Percentiles rank a stretch among this genome's conserved stretches.
Conservation (phyloP, 2,329 filamentous ascomycete species). For the Aspergillus brunneoviolaceus region DNA sequence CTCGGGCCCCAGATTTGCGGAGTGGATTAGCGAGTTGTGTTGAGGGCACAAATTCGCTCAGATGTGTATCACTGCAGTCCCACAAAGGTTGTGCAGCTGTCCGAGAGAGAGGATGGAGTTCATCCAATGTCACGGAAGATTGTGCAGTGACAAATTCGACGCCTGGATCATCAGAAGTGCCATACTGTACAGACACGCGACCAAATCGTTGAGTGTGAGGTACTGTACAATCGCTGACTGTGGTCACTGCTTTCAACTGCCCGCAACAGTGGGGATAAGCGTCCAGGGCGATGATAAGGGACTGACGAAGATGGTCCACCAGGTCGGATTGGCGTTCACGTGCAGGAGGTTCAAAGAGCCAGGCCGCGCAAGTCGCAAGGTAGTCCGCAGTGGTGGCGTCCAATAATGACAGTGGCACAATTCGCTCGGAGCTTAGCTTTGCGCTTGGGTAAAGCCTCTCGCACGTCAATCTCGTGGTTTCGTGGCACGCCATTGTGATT, state of each 20-base stretch:
- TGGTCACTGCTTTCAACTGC: conserved; percentile 32
- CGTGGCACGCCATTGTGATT: background rate
- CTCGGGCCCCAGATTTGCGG: conserved; percentile 37
- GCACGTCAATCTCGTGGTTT: conserved; percentile 6
- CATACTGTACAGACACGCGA: conserved; percentile 35
- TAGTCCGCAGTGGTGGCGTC: conserved; percentile 48
- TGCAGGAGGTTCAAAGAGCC: conserved; percentile 43
- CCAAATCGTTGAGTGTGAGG: conserved; percentile 26
- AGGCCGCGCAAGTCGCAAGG: conserved; percentile 43
- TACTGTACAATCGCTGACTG: background rate
- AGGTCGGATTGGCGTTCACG: conserved; percentile 10
- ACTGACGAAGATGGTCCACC: conserved; percentile 16
- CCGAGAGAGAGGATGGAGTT: conserved; percentile 28
- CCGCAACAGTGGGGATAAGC: conserved; percentile 44
- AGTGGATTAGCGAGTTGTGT: conserved; percentile 8
- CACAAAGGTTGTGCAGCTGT: conserved; percentile 15
- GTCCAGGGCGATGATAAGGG: conserved; percentile 15
- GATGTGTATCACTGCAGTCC: conserved; percentile 3
- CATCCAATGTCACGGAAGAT: conserved; percentile 13
- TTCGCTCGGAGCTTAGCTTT: conserved; percentile 10
- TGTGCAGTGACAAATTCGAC: conserved; percentile 40
- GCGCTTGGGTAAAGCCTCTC: conserved; percentile 22
- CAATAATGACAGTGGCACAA: conserved; percentile 24
- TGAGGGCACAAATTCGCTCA: conserved; percentile 4
- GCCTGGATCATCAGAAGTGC: conserved; percentile 42